Base-by-base conservation (phyloP, 352 stramenopile species). In the Lagenidium giganteum region DNA sequence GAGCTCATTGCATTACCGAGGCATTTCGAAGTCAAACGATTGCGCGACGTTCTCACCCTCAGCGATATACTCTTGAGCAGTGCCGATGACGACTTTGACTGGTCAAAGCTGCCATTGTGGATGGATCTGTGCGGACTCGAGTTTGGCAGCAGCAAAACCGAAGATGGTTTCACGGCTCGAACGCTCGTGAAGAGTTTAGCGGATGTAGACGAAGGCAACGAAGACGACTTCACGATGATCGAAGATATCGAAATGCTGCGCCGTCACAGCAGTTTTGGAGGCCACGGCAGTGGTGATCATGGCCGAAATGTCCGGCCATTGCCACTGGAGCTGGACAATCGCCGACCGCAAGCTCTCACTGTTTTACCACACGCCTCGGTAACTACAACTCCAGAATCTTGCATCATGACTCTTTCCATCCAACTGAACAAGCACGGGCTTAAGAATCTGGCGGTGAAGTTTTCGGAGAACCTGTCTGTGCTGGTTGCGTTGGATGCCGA, bases 401-500 rank as follows among this genome's bases (percentile, higher is more conserved):
- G 72, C 36, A 44, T 62, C 3, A 38, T 85, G 18, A 70, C 64
- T 3, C 55, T 62, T 5, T 77, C 72, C 20, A 63, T 77, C 6
- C 51, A 47, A 14, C 51, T 83, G 5, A 77, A 85, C 42, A 73
- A 80, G 32, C 25, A 44, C 3, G 62, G 64, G 1, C 60, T 88
- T 22, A 79, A 76, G 61, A 57, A 40, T 0, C 35, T 82, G 24
- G 70, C 68, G 4, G 57, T 80, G 23, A 81, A 86, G 40, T 88
- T 80, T 34, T 83, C 72, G 2, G 76, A 86, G 32, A 83, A 83
- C 39, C 27, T 88, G 35, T 85, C 72, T 7, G 49, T 79, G 39
- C 39, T 85, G 14, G 69, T 85, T 22, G 58, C 72, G 1, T 54
- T 85, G 1, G 72, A 85, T 48, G 63, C 72, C 2, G 72, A 85